These are phyloP conservation scores for Diaporthe velutina DNA, from an alignment of 2,329 filamentous ascomycete species.

Conservation along the genomic window DNA sequence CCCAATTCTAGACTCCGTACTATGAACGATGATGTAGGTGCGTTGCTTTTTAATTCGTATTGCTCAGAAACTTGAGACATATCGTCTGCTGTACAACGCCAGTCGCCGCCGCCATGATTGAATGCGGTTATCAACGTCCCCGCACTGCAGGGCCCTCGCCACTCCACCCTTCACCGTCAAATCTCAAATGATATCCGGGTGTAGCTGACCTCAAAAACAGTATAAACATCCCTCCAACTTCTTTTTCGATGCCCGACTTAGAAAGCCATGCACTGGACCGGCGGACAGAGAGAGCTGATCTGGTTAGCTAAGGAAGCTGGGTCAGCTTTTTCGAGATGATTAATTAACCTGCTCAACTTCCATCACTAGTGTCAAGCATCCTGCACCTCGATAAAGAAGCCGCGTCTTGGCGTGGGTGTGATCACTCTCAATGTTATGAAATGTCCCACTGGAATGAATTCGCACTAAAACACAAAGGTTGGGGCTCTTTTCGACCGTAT, in stretches of 20 bases:
- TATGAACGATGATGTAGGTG: too few relatives aligned
- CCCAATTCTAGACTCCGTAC: too few relatives aligned
- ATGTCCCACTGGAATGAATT: not conserved
- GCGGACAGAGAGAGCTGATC: not conserved
- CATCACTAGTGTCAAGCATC: not conserved
- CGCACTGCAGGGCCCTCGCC: not conserved
- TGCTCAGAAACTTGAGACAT: not conserved
- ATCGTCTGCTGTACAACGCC: not conserved
- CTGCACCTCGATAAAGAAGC: not conserved
- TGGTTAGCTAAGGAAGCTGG: not conserved
- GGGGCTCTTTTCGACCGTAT: not conserved
- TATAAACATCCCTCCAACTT: not conserved
- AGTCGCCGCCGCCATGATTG: not conserved
- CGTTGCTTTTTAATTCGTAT: too few relatives aligned
- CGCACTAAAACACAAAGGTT: not conserved
- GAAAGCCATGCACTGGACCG: not conserved
- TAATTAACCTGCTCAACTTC: slow-evolving; percentile 8
- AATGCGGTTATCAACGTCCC: not conserved
- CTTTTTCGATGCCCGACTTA: not conserved
- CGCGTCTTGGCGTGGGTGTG: not conserved
- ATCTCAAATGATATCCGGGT: not conserved
- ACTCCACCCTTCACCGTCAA: not conserved
- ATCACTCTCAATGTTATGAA: not conserved
- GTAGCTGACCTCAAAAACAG: not conserved
- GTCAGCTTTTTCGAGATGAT: not conserved